These are phyloP conservation scores for Fusarium miscanthi DNA, from an alignment of 2,329 filamentous ascomycete genomes.

Conservation along the genomic window DNA sequence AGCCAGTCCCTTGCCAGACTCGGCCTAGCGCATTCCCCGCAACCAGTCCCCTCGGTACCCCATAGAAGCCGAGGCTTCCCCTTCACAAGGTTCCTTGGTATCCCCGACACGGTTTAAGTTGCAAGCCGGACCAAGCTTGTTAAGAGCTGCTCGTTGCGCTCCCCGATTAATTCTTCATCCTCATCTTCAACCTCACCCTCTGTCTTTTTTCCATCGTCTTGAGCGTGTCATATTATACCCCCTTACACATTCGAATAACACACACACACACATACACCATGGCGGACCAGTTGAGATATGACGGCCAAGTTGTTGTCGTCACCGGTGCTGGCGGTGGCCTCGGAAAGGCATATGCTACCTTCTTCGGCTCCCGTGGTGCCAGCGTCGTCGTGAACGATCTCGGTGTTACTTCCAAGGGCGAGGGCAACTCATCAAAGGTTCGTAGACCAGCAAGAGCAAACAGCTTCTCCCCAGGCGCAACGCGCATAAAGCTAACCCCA, in stretches of 20 bases:
- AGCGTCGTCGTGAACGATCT: conserved; percentile 98
- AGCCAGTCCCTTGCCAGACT: conserved; percentile 31
- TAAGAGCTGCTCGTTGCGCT: conserved; percentile 42
- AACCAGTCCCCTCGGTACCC: conserved; percentile 47
- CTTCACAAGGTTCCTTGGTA: conserved; percentile 36
- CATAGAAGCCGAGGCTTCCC: conserved; percentile 48
- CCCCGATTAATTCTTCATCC: conserved; percentile 13
- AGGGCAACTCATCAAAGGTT: conserved; percentile 89
- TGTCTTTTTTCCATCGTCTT: conserved; percentile 21
- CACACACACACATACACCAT: conserved; percentile 56
- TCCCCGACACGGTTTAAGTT: conserved; percentile 24
- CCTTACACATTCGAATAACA: conserved; percentile 4
- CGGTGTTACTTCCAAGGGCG: conserved; percentile 91
- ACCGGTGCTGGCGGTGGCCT: conserved; percentile 84
- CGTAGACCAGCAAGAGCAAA: conserved; percentile 31
- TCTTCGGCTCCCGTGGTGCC: conserved; percentile 91
- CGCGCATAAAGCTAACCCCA: conserved; percentile 39
- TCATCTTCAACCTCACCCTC: neutral
- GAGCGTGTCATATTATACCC: conserved; percentile 35
- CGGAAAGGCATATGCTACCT: conserved; percentile 84
- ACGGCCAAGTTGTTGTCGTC: conserved; percentile 85
- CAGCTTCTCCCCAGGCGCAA: neutral
- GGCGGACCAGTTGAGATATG: conserved; percentile 78
- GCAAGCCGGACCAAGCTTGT: conserved; percentile 42
- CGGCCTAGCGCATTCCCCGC: conserved; percentile 44